Conservation (phyloP, 1,139 yeast genomes). For the Taiozyma sp. region DNA sequence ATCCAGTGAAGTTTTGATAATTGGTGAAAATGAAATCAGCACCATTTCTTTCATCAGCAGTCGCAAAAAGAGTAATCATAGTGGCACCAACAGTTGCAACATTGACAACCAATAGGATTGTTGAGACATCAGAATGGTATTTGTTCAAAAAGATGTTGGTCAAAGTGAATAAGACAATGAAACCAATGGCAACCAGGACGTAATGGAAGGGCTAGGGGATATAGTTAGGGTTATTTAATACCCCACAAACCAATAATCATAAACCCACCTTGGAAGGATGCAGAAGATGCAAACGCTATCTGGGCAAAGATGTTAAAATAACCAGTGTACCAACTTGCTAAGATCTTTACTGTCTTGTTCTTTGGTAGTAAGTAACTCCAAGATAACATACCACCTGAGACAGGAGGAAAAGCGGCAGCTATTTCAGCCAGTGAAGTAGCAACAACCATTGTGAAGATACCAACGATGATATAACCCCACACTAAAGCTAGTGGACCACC, state of each 20-base stretch:
- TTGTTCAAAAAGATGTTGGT: slow-evolving; percentile 19
- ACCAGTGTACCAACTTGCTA: slow-evolving; percentile 22
- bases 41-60: slow-evolving; percentile 18
- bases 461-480: slow-evolving; percentile 25
- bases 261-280: slow-evolving; percentile 22
- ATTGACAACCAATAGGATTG: slow-evolving; percentile 13
- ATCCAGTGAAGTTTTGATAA: slow-evolving; percentile 19
- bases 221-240: slow-evolving; percentile 15
- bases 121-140: slow-evolving; percentile 19
- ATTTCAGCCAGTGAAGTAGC: slow-evolving; percentile 25
- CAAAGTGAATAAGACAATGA: slow-evolving; percentile 18
- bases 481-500: slow-evolving; percentile 24
- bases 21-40: slow-evolving; percentile 12
- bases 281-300: slow-evolving; percentile 21
- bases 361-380: slow-evolving; percentile 20
- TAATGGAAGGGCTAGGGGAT: slow-evolving; percentile 17
- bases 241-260: slow-evolving; percentile 17
- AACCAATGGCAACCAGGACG: slow-evolving; percentile 19
- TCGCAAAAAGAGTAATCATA: slow-evolving; percentile 16
- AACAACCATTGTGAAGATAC: slow-evolving; percentile 21
- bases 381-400: slow-evolving; percentile 22
- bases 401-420: slow-evolving; percentile 23
- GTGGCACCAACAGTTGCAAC: slow-evolving; percentile 14
- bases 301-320: slow-evolving; percentile 24
- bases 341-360: slow-evolving; percentile 12